Base-by-base conservation (phyloP, 768 basidiomycete species). In the Suillus tomentosus region DNA sequence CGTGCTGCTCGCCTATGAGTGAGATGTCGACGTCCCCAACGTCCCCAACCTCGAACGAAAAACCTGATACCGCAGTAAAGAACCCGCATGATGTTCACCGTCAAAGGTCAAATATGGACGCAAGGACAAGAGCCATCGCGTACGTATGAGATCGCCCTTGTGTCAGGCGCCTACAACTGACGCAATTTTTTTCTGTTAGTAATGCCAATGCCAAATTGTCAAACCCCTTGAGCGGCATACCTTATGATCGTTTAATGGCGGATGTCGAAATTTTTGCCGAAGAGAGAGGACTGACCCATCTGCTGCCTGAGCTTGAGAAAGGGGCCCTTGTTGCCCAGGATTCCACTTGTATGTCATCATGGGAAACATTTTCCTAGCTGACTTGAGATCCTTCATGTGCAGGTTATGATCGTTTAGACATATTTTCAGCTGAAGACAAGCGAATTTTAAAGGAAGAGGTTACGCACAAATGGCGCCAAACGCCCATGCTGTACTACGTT, bases 301-400 rank as follows among this genome's bases (percentile, higher is more conserved):
- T 82, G 22, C 68, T 78, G 2, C 55, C 76, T 3, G 66, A 83
- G 14, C 82, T 94, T 67, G 78, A 82, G 70, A 92, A 90, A 76
- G 91, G 86, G n/a, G 92, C 92, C 0, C 77, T 92, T 54, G 70
- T 93, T 24, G 91, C 91, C 2, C 91, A 92, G 70, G 84, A 85
- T 63, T 87, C 90, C 0, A 70, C 69, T 65, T 77, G 63, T 87
- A 80, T 65, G 71, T 51, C 1, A 78, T 78, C 48, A 70, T 81
- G 14, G 76, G 78, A 81, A 43, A 73, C 69, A 4, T 81, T 62
- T 78, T 69, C 66, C 76, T 65, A 22, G 65, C 19, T 3, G 58
- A 27, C 53, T 34, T n/a, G 31, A 36, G 11, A 5, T 54, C 73
- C 14, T 79, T 83, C 10, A 14, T 27, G 13, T 4, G 5, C 31